Evolutionary conservation across 139 green algal genomes (phyloP), one percentile per base, ranked within the genome.

Genomic region (Chlorella sorokiniana): DNA sequence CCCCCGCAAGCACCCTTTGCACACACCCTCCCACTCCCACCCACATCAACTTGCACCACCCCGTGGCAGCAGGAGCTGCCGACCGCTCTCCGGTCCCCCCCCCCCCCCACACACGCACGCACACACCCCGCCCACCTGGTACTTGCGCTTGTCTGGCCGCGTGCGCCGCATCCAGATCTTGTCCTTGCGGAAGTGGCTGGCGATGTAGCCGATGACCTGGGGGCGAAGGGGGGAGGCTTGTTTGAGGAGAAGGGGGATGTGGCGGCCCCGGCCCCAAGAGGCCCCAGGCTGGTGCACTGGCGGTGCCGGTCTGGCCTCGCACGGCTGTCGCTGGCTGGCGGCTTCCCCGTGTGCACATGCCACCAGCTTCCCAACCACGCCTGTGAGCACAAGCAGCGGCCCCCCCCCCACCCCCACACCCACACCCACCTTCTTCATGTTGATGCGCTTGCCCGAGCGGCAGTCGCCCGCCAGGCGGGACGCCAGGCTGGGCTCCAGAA

Each of bases 151-250:
- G 89, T 99, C 93, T 16, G 97, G 96, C 38, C 92, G 89, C 37
- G 92, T 98, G 76, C 97, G 89, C 1, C 97, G 88, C 89, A 99
- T 89, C 97, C 97, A 99, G 86, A 99, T 99, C 91, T 98, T 98
- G 90, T 99, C 97, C 78, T 96, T 94, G n/a, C 94, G 87, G 85
- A 97, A 99, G 78, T 98, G 91, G 37, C 69, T 91, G 20, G 97
- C 97, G 69, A 99, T 98, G 91, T 99, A 99, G 33, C 91, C 89
- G n/a, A 99, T 98, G 35, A 99, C 85, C 41, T 72, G 67, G 81
- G n/a, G 16, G 7, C 0, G 0, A 23, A 4, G 22, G 73, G 18
- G 44, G 48, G 71, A 5, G 18, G 44, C 25, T n/a, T 2, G 4
- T 22, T 52, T 22, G 67, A 42, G 18, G 67, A 20, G 64, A 3